phyloP scores from a whole-genome alignment of 148 eudicot genomes.

The Rhododendron molle region DNA sequence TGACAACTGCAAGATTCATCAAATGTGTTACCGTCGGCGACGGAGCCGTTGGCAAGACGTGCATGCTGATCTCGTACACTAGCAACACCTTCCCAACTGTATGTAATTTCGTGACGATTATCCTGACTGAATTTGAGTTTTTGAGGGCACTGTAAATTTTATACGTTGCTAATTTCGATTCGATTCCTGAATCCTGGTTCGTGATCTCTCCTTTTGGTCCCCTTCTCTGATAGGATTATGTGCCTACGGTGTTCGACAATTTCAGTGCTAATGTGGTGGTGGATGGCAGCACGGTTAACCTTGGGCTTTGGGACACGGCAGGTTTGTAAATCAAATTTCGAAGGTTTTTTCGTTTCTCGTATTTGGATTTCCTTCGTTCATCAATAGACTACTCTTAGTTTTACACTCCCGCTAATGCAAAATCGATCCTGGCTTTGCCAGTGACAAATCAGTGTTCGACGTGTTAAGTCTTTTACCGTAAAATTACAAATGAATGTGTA shows the following conservation, averaged over 20 bases:
- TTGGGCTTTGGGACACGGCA: slow-evolving; percentile 43
- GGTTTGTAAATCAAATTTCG: slow-evolving; percentile 2
- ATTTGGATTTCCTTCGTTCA: not conserved
- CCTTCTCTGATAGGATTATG: slow-evolving; percentile 26
- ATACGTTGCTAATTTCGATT: not conserved
- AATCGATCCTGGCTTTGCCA: not conserved
- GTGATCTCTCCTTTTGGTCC: not conserved
- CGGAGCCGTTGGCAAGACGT: slow-evolving; percentile 30
- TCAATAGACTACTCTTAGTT: not conserved
- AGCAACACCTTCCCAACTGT: slow-evolving; percentile 35
- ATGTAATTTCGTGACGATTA: slow-evolving; percentile 2
- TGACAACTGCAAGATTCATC: slow-evolving; percentile 30
- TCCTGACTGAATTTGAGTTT: not conserved
- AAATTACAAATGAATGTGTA: no score
- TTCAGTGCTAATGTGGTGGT: slow-evolving; percentile 43
- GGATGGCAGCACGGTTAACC: slow-evolving; percentile 38
- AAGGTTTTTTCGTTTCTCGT: not conserved
- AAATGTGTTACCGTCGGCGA: slow-evolving; percentile 31
- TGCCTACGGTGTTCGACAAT: slow-evolving; percentile 38
- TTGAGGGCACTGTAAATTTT: no score
- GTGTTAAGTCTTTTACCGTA: not conserved
- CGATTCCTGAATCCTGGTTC: not conserved
- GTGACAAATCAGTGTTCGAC: not conserved
- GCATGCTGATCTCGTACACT: slow-evolving; percentile 31
- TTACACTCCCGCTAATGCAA: not conserved